phyloP scores from a whole-genome alignment of 345 rosid genomes.

The Populus euphratica region DNA sequence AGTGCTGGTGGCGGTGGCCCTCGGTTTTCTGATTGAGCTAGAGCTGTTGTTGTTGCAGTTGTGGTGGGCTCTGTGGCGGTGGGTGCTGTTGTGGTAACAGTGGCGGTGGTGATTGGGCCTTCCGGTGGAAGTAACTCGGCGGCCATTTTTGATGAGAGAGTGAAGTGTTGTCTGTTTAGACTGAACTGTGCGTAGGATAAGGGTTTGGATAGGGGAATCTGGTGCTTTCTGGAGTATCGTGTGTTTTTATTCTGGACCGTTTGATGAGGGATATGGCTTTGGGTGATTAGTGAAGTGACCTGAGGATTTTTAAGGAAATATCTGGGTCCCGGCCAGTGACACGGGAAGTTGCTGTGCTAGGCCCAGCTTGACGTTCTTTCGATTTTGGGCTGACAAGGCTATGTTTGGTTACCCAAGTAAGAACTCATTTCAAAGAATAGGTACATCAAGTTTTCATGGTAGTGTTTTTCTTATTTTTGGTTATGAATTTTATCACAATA shows the following conservation, averaged over 20 bases:
- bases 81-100: neutral
- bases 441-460: no score
- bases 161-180: neutral
- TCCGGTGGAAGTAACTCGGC: conserved; percentile 45
- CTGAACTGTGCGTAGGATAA: conserved; percentile 19
- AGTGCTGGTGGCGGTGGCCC: conserved; percentile 22
- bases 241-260: conserved; percentile 3
- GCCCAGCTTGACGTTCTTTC: neutral
- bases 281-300: neutral
- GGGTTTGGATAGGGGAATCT: conserved; percentile 13
- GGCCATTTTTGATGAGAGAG: conserved; percentile 25
- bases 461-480: no score
- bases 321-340: neutral
- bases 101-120: conserved; percentile 12
- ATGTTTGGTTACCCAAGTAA: neutral
- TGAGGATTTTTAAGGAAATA: neutral
- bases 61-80: neutral
- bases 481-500: no score
- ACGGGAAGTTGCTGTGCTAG: neutral
- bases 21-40: conserved; percentile 24
- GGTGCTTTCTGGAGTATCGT: neutral
- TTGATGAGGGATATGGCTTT: neutral
- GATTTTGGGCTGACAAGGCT: neutral
- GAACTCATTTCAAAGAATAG: neutral
- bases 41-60: conserved; percentile 1